A percentile compares a stretch with the other conserved stretches of the same genome.
Conservation (phyloP, 2,329 filamentous ascomycete genomes). For the Pseudogymnoascus sp. region DNA sequence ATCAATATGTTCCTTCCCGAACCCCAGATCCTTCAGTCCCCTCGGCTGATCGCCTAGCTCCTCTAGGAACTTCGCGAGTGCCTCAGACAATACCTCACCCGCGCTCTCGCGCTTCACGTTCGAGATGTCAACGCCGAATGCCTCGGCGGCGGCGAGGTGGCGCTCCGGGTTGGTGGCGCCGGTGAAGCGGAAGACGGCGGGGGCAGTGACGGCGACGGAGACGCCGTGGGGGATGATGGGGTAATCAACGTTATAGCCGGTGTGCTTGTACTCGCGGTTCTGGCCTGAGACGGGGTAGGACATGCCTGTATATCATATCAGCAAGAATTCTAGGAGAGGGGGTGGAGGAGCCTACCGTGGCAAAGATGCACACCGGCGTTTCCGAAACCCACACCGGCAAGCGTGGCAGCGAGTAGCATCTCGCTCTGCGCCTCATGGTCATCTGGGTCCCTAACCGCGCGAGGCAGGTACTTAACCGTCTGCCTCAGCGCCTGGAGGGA, state of each 20-base stretch:
- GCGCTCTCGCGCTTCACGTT: conserved; percentile 85
- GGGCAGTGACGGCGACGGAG: conserved; percentile 85
- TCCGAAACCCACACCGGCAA: conserved; percentile 93
- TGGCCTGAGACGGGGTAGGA: conserved; percentile 95
- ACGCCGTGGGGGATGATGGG: conserved; percentile 94
- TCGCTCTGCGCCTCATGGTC: conserved; percentile 88
- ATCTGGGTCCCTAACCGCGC: conserved; percentile 78
- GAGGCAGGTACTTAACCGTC: conserved; percentile 87
- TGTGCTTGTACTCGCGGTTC: conserved; percentile 83
- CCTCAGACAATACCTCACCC: conserved; percentile 79
- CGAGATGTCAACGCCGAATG: conserved; percentile 81
- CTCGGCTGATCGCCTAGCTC: conserved; percentile 83
- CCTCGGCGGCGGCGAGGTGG: conserved; percentile 81
- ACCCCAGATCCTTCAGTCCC: conserved; percentile 77
- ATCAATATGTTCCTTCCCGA: conserved; percentile 66
- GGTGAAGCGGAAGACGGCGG: conserved; percentile 90
- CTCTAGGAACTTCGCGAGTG: conserved; percentile 70
- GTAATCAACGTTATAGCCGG: conserved; percentile 68
- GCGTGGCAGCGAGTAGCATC: conserved; percentile 89
- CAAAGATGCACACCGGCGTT: conserved; percentile 92
- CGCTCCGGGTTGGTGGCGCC: conserved; percentile 85
- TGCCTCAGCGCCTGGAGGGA: conserved; percentile 74
- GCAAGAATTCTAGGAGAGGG: not conserved
- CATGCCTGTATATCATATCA: conserved; percentile 54
- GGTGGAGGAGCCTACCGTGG: conserved; percentile 39